phyloP scores from a whole-genome alignment of 2,329 filamentous ascomycete genomes.

The Phoma herbarum region DNA sequence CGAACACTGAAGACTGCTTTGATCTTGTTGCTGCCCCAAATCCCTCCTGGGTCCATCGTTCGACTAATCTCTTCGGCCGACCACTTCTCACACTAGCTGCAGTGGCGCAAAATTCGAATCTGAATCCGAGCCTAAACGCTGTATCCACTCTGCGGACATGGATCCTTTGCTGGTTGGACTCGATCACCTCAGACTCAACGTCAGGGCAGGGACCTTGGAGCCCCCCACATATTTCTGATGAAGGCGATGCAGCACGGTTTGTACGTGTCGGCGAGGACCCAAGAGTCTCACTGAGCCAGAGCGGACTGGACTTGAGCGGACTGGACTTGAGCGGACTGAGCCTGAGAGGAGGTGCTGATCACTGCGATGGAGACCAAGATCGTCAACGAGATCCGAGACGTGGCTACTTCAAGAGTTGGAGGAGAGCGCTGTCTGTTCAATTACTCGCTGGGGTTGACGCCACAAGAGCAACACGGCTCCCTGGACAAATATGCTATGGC shows the following conservation, averaged over 20 bases:
- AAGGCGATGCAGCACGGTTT: background rate
- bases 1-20: background rate
- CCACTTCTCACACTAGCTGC: background rate
- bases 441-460: background rate
- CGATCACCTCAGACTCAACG: background rate
- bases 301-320: too few species aligned
- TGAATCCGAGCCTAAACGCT: background rate
- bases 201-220: background rate
- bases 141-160: too few species aligned
- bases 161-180: background rate
- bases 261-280: background rate
- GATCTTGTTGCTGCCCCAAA: background rate
- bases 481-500: background rate
- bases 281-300: too few species aligned
- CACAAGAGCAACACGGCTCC: background rate
- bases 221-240: background rate
- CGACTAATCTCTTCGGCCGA: background rate
- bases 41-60: background rate
- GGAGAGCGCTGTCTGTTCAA: background rate
- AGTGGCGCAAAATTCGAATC: background rate
- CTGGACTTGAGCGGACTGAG: background rate
- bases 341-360: background rate
- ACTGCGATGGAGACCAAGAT: background rate
- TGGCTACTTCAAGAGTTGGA: background rate
- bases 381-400: background rate